Conservation (phyloP, 2,329 filamentous ascomycete species). For the Colletotrichum sp. region DNA sequence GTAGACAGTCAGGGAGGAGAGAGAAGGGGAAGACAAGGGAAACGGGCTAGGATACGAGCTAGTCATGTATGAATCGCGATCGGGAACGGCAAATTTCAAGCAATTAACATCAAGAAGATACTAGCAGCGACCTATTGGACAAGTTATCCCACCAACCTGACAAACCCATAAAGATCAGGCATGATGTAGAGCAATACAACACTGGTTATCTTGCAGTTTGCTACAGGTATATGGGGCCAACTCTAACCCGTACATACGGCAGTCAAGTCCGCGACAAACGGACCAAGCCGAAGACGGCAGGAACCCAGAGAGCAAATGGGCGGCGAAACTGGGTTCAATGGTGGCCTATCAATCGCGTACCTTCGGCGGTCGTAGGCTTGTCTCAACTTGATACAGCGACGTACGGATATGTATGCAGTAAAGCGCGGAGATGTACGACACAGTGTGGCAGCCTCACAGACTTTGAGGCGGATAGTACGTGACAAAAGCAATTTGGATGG, state of each 20-base stretch:
- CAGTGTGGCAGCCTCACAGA: background rate
- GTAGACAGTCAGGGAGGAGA: background rate
- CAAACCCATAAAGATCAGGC: background rate
- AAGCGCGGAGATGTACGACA: background rate
- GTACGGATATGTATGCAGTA: background rate
- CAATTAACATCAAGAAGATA: background rate
- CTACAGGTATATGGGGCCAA: background rate
- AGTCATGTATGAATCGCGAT: background rate
- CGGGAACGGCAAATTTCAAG: background rate
- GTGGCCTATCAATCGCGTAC: background rate
- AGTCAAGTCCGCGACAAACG: background rate
- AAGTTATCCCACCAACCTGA: background rate
- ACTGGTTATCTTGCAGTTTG: background rate
- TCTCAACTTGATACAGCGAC: background rate
- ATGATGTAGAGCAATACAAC: background rate
- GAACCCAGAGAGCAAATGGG: background rate
- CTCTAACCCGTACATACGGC: background rate
- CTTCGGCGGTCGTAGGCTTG: background rate
- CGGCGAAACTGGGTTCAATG: background rate
- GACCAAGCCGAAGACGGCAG: background rate
- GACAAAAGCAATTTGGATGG: background rate
- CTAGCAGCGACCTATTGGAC: background rate
- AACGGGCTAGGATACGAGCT: background rate
- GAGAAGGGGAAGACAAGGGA: background rate
- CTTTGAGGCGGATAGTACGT: background rate